These are phyloP conservation scores for Ormosia emarginata DNA, from an alignment of 306 rosid species.

Conservation along the genomic window DNA sequence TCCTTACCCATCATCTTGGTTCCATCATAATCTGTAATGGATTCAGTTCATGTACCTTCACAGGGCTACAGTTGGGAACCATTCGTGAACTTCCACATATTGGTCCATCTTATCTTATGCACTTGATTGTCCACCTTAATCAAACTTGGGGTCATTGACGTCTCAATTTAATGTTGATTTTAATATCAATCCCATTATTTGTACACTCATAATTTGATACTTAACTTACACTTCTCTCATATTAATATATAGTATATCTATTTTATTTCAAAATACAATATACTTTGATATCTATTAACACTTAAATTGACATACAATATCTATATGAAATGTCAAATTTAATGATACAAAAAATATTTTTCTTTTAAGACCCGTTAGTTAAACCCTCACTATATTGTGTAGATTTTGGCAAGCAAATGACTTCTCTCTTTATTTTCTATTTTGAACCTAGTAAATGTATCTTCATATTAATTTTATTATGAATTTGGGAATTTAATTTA, in stretches of 20 bases:
- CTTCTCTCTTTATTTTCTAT: neutral
- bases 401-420: neutral
- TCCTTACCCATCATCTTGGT: neutral
- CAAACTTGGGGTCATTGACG: neutral
- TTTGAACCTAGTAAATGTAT: neutral
- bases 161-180: neutral
- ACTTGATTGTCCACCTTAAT: neutral
- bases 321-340: too few species aligned
- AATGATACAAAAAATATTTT: too few species aligned
- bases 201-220: too few species aligned
- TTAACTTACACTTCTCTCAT: too few species aligned
- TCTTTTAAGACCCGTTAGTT: neutral
- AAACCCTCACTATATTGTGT: neutral
- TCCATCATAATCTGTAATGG: neutral
- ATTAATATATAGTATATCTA: too few species aligned
- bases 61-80: neutral
- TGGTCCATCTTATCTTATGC: neutral
- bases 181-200: too few species aligned
- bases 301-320: too few species aligned
- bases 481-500: neutral
- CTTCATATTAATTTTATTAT: neutral
- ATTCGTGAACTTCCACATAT: neutral
- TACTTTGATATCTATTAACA: too few species aligned
- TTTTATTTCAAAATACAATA: too few species aligned
- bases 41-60: neutral